Base-by-base conservation (phyloP, 2,329 filamentous ascomycete genomes). In the Coniochaeta ligniaria region DNA sequence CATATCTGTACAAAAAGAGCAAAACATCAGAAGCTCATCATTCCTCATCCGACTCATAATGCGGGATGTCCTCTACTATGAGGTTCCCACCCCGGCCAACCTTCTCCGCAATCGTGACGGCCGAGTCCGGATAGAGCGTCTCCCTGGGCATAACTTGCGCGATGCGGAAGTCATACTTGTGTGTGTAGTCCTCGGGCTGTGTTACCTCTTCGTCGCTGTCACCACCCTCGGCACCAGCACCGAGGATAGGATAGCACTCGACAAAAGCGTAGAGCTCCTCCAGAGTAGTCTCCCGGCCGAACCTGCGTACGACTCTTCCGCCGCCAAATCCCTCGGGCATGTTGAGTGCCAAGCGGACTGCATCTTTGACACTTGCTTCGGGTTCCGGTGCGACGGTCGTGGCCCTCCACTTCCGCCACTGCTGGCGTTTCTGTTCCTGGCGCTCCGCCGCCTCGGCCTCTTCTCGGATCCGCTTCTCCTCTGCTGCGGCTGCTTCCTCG, bases 181-280 rank as follows among this genome's bases (percentile, higher is more conserved):
- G 93, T 65, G 87, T 79, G 71, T 95, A 98, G 14, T 77, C 84
- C 24, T 81, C 77, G 0, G 92, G 91, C 66, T 85, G 74, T 4
- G 75, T 69, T 1, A 73, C 72, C 22, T 72, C 74, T 35, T 76
- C 71, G 17, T 74, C 72, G 59, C 91, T 87, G 31, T 57, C 33
- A 14, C n/a, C 28, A 14, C n/a, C 12, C n/a, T 20, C n/a, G 14
- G 31, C 33, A 24, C n/a, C 35, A 4, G 26, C 26, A n/a, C 35
- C 14, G 31, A 36, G 22, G n/a, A 57, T 20, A 22, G 54, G 54
- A 71, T 92, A 88, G 75, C 94, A 98, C 71, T 99, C 95, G 2
- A 98, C 92, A 75, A 96, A 97, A 0, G 94, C 95, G 73, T 98
- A 98, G 6, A 99, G 76, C 69, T 97, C 92, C 71, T 98, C 94